Base-by-base conservation (phyloP, 352 stramenopile species). In the Globisporangium nodosum region DNA sequence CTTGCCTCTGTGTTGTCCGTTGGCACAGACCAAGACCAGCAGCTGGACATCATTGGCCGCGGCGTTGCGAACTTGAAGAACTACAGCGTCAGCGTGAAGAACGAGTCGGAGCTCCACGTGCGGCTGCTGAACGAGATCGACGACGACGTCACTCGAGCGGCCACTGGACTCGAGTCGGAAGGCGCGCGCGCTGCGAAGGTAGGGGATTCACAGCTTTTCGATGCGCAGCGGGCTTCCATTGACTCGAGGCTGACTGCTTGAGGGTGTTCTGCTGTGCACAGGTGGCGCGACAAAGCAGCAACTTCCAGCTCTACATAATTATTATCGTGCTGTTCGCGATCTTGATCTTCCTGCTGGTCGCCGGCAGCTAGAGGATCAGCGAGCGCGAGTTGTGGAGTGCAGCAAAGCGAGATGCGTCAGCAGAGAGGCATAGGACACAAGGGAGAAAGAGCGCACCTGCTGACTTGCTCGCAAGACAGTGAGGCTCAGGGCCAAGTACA, bases 211-310 rank as follows among this genome's bases (percentile, higher is more conserved):
- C 24, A 27, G 24, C 24, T 27, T 27, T 27, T 27, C 24, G 1
- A 27, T 27, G 24, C 24, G 24, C 24, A 27, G 1, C 24, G 1
- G 24, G 24, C 60, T 16, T n/a, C 15, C 3, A 30, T 52, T 8
- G n/a, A 45, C 56, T 3, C 15, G 13, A 20, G 6, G 24, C 53
- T 1, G 35, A 54, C 50, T 60, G 56, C 16, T 52, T 43, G 24
- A 3, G 24, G 24, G 24, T 27, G 24, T 27, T 27, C 1, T 27
- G 24, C 2, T 27, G 1, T 27, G 12, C 49, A 5, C 54, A 97
- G 71, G 92, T 96, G 64, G 96, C 96, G 63, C 92, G 94, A 63
- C 77, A 97, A 57, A 97, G 96, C 74, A 91, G 96, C 69, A 96
- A 97, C 68, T 96, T 97, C 61, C 96, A 96, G 68, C 74, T 97